Evolutionary conservation across 169 alveolate species (phyloP).

Genomic region (Babesia sp.): DNA sequence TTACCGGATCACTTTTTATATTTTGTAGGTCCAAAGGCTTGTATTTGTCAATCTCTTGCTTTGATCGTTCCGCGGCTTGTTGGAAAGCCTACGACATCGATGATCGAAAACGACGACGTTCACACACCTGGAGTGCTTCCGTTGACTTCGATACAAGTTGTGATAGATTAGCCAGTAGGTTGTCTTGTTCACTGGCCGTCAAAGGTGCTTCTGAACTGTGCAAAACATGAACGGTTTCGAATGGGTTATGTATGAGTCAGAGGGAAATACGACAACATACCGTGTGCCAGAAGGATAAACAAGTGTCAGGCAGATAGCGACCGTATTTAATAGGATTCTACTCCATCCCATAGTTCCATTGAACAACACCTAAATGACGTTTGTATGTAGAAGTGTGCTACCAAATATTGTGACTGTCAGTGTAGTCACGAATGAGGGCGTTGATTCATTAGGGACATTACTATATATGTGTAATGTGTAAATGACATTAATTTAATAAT

Average conservation of each 20-base stretch:
- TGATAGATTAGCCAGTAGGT: not conserved
- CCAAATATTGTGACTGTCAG: too few relatives aligned
- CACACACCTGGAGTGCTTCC: conserved; percentile 19
- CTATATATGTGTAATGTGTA: not conserved
- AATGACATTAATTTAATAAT: too few relatives aligned
- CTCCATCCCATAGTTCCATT: not conserved
- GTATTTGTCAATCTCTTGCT: conserved; percentile 10
- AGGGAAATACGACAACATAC: not conserved
- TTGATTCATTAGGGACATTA: not conserved
- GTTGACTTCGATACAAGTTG: conserved; percentile 26
- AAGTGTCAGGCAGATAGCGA: not conserved
- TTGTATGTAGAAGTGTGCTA: too few relatives aligned
- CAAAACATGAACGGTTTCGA: too few relatives aligned
- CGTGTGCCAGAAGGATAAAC: not conserved
- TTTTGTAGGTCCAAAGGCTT: conserved; percentile 1
- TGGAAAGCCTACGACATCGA: not conserved
- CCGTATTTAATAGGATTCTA: not conserved
- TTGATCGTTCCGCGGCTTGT: not conserved
- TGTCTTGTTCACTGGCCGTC: not conserved
- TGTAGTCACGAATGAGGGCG: not conserved
- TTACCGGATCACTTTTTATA: not conserved
- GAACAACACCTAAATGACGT: too few relatives aligned
- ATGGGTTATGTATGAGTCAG: too few relatives aligned
- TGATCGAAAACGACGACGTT: not conserved
- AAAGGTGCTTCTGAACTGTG: not conserved